These are phyloP conservation scores for Nicotiana rustica DNA, from an alignment of 305 asterid species.

Conservation along the genomic window DNA sequence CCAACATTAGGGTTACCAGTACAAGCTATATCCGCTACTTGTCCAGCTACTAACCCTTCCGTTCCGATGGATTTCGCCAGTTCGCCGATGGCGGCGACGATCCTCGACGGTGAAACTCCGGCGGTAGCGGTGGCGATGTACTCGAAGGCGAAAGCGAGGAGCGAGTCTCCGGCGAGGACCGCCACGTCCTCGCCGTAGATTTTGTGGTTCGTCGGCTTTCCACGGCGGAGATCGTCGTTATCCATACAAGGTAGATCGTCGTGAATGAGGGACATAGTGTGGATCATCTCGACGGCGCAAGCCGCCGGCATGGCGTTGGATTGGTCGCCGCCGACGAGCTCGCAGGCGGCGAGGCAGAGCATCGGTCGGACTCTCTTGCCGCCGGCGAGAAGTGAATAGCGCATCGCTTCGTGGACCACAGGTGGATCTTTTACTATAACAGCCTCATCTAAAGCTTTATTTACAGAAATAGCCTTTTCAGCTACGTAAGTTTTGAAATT, in stretches of 20 bases:
- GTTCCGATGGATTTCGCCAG: conserved; percentile 76
- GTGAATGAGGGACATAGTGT: conserved; percentile 86
- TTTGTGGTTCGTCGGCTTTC: conserved; percentile 80
- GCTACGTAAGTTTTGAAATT: conserved; percentile 61
- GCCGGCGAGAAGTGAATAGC: conserved; percentile 80
- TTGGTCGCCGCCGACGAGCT: conserved; percentile 69
- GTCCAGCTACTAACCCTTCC: conserved; percentile 86
- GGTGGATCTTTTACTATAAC: conserved; percentile 65
- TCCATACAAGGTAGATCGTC: conserved; percentile 93
- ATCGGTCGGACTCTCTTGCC: conserved; percentile 86
- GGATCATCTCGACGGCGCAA: conserved; percentile 93
- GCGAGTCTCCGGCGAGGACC: conserved; percentile 77
- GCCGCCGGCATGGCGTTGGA: conserved; percentile 75
- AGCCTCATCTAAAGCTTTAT: conserved; percentile 67
- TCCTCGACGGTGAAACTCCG: conserved; percentile 54
- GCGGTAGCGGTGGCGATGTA: conserved; percentile 55
- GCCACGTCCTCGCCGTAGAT: conserved; percentile 83
- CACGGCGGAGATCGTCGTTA: conserved; percentile 83
- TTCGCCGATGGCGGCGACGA: conserved; percentile 68
- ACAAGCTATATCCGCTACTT: conserved; percentile 68
- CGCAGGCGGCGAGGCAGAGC: conserved; percentile 85
- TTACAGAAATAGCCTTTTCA: conserved; percentile 62
- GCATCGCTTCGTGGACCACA: conserved; percentile 77
- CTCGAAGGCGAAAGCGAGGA: conserved; percentile 72
- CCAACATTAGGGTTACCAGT: conserved; percentile 64